Evolutionary conservation across 164 flowering plant genomes (phyloP), one percentile per base, ranked within the genome.

Genomic region (Sextonia rubra): DNA sequence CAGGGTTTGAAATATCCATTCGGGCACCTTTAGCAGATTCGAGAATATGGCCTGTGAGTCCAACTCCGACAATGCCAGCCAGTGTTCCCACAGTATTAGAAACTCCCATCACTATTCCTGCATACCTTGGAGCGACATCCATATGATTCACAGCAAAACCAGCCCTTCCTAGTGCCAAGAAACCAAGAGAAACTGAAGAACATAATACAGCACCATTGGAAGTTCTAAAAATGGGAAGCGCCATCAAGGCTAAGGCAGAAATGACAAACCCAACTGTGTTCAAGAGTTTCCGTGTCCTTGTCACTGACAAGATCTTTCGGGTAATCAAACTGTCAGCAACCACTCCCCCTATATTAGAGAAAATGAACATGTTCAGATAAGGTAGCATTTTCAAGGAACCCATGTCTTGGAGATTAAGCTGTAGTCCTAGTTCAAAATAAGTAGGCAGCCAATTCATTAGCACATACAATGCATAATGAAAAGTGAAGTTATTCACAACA

Each of bases 131-230:
- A 73, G 98, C 96, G 75, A 92, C 79, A 78, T 91, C 98, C 97
- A 93, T 85, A 81, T 93, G 98, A 76, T 93, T 93, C 69, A 93
- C 94, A 2, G 98, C 98, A 84, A 93, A 93, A 12, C 98, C 98
- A 37, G 97, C 98, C 80, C 98, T 84, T 22, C 97, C 97, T 3
- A 93, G 81, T 8, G 98, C 97, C 79, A 93, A 82, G 82, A 90
- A 91, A 30, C 98, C 98, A 70, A 91, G 92, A 73, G 95, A 90
- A 69, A 93, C 80, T 4, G 97, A 90, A 72, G 98, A 91, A 77
- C 92, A 91, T 60, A 93, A 78, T 30, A 93, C 81, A 25, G 89
- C 98, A 9, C 97, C 98, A 71, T 71, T 72, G 25, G 94, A 80
- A 18, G 90, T 83, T 80, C 91, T 83, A 75, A 91, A 89, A 56